Base-by-base conservation (phyloP, 164 flowering plant species). In the Cinnamomum micranthum region DNA sequence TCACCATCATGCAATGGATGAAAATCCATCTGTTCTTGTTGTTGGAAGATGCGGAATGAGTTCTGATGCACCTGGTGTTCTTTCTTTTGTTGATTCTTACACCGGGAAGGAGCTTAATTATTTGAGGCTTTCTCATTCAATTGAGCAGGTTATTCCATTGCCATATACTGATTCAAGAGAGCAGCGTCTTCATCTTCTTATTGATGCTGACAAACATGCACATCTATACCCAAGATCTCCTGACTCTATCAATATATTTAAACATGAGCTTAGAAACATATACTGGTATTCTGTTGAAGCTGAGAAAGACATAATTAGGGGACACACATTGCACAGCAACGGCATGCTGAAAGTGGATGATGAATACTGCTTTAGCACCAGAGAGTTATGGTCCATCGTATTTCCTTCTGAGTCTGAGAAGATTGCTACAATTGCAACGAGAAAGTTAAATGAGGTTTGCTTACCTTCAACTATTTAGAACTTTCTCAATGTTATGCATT, bases 1-100 rank as follows among this genome's bases (percentile, higher is more conserved):
- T 59, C 99, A 96, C 86, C 98, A 93, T 82, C 97, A 91, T 86
- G 98, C 95, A 22, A 50, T 93, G 88, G 94, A 96, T 83, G 90
- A 89, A 74, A 90, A 94, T 80, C 99, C 99, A 77, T 90, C 97
- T 72, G 87, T 96, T 80, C 92, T 96, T 77, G 80, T 93, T 33
- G 86, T 92, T 81, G 99, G 99, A 73, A 82, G 85, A 76, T 96
- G 99, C 84, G 89, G 87, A 50, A 73, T 15, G 71, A 70, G 85
- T 85, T 73, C 81, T 12, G 83, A 82, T 82, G 83, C 92, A 47
- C 83, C 83, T 0, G 90, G 88, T 73, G 85, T 86, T 75, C 89
- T 92, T 80, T 92, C 99, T n/a, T 83, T 90, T 84, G 87, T 94
- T 83, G 99, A 96, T 81, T 74, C 94, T 50, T 92, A 92, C 81